These are phyloP conservation scores for Eucalyptus regnans DNA, from an alignment of 345 rosid species.

Conservation along the genomic window DNA sequence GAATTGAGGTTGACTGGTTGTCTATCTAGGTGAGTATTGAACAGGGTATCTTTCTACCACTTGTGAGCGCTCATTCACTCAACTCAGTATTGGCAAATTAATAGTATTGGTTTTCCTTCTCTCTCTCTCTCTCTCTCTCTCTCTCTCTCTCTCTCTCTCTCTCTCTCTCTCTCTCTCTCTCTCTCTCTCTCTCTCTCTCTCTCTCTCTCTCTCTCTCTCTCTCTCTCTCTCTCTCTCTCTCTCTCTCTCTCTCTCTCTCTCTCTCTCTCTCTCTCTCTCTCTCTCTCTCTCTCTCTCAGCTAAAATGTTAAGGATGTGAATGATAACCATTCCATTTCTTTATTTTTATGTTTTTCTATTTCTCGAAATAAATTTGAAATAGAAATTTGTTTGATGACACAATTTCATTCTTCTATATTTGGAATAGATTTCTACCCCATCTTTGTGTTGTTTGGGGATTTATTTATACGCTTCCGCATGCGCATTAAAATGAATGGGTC, in stretches of 20 bases:
- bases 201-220: neutral
- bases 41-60: too few species aligned
- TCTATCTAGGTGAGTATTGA: too few species aligned
- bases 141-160: neutral
- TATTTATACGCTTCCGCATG: too few species aligned
- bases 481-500: too few species aligned
- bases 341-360: rapidly evolving
- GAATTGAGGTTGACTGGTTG: too few species aligned
- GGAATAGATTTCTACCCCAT: too few species aligned
- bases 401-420: too few species aligned
- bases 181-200: neutral
- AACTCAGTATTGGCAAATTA: too few species aligned
- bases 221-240: neutral
- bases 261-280: neutral
- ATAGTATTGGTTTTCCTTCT: too few species aligned
- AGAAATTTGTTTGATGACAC: rapidly evolving
- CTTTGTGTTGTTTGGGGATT: too few species aligned
- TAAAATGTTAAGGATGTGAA: too few species aligned
- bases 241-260: neutral
- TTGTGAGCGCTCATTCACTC: too few species aligned
- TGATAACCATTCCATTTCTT: rapidly evolving
- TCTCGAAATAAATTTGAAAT: rapidly evolving
- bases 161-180: neutral
- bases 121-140: neutral
- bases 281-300: neutral